These are phyloP conservation scores for Nitzschia inconspicua DNA, from an alignment of 108 stramenopile genomes.

Conservation along the genomic window DNA sequence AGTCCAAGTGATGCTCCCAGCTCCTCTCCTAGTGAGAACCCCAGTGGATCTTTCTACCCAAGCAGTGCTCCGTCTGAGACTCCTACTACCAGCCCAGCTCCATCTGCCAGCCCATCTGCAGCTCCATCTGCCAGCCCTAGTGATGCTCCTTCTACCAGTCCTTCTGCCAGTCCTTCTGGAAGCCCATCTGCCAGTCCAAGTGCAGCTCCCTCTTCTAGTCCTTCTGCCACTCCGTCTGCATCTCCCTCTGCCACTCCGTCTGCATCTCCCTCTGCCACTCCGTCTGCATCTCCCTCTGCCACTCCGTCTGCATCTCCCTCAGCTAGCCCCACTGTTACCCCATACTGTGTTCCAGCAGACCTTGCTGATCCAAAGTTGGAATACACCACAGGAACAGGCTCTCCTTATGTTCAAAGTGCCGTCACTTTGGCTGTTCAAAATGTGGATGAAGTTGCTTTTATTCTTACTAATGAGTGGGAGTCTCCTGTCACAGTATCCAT, in stretches of 20 bases:
- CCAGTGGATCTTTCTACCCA: neutral
- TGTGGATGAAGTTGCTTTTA: too few species aligned
- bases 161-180: neutral
- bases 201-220: neutral
- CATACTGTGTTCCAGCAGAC: too few species aligned
- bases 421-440: too few species aligned
- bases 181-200: neutral
- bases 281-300: neutral
- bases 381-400: too few species aligned
- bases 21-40: neutral
- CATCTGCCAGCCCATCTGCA: neutral
- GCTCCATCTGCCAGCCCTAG: neutral
- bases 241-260: neutral
- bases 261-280: neutral
- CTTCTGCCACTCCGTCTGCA: neutral
- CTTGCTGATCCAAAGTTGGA: too few species aligned
- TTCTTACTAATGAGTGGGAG: too few species aligned
- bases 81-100: neutral
- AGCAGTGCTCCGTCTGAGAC: neutral
- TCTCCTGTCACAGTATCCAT: too few species aligned
- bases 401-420: too few species aligned
- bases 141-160: neutral
- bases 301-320: neutral
- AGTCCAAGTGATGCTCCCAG: neutral
- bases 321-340: conserved; percentile 5